Evolutionary conservation across 2,329 filamentous ascomycete species (phyloP), one percentile per base, ranked within the genome.

Genomic region (Cladosporium oxysporum): DNA sequence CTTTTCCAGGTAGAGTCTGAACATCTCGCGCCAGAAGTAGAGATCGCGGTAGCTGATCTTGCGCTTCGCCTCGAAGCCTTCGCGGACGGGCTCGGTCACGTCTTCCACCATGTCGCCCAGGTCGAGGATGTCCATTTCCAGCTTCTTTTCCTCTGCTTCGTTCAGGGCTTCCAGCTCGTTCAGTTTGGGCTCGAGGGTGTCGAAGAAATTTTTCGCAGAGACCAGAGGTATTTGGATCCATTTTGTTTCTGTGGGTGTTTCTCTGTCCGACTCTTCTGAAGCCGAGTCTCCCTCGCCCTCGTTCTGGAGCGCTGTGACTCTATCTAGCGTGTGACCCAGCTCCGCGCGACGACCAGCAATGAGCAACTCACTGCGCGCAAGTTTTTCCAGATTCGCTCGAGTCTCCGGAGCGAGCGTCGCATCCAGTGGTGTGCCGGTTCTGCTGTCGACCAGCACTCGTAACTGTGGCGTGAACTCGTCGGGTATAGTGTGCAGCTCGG

Each of bases 191-290:
- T 91, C 88, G 8, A 96, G 84, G 49, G 90, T 86, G 31, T 87
- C 84, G 76, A 96, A 96, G 77, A 96, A 96, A 74, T 93, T 87
- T 23, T 85, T 84, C 73, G 95, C 92, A 28, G 91, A 91, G 1
- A 87, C 87, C 2, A 96, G 80, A 21, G 91, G 90, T 7, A 96
- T 85, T 75, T 93, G 89, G n/a, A 96, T 82, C 66, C 69, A 82
- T 74, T 29, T 69, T 21, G 71, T 71, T 44, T 71, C 73, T 26
- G 65, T 37, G 8, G 63, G 67, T 16, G 63, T 59, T 37, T 44
- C 33, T n/a, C n/a, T 37, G n/a, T 63, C 59, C 21, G 31, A 66
- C 18, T 59, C 62, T 37, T 59, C 62, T 11, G 33, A 64, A 5
- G 29, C 31, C 16, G 50, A 55, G 59, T 64, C 29, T 12, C 10